Evolutionary conservation across 345 rosid species (phyloP), one percentile per base, ranked within the genome.

Genomic region (Syzygium grande): DNA sequence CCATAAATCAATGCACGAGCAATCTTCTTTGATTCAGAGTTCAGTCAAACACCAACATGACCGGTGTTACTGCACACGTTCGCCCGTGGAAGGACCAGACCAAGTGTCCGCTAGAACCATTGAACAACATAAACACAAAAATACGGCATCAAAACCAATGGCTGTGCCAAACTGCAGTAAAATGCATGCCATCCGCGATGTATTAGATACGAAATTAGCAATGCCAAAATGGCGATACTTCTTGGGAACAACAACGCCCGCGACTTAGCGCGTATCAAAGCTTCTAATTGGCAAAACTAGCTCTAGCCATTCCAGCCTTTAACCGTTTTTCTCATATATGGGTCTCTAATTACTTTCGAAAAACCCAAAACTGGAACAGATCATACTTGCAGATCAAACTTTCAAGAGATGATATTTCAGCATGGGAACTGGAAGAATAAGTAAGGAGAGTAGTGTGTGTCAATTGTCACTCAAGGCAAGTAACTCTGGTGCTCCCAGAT

Each of bases 201-300:
- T 16, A 61, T 58, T 4, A 0, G 0, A 25, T 0, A 0, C 14
- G 2, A 61, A 8, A 2, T 61, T n/a, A 61, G 68, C 30, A 0
- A 7, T 0, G 68, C 68, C 27, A 61, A 61, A 61, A 61, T 1
- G 16, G 30, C 30, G 0, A 27, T 27, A 61, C 17, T 4, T 3
- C 0, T 30, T 27, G 0, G 65, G 25, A 59, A 22, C 9, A 56
- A 59, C 14, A 59, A 59, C 12, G 14, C 14, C 68, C 3, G 30
- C 30, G 14, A 16, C 38, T n/a, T 14, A 17, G n/a, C 13, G 38
- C n/a, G 73, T n/a, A n/a, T n/a, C 73, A 1, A n/a, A 1, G 73
- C 0, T 34, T 63, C 41, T 2, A 29, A 7, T 21, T 63, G 19
- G 2, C 14, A 61, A 0, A 0, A 7, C 77, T n/a, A 3, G 3